Evolutionary conservation across 2,329 filamentous ascomycete genomes (phyloP), one percentile per base, ranked within the genome.

Genomic region (Cucurbitaria berberidis): DNA sequence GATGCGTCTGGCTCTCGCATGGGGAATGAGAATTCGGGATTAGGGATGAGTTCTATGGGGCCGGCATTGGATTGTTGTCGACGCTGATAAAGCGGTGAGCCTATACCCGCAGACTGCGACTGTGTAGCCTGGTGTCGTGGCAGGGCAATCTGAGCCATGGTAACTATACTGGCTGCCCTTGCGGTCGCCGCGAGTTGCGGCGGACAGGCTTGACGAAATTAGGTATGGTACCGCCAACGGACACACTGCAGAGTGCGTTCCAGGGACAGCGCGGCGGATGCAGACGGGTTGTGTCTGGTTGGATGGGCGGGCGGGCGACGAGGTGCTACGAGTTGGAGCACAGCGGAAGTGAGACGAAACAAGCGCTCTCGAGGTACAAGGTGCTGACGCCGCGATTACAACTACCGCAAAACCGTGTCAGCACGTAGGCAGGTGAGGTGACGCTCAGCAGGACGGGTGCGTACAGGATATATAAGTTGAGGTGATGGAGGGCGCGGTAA

Each of bases 21-120:
- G 34, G 80, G 80, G 51, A 81, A 82, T 16, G 76, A 76, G 66
- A 82, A 81, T 57, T 79, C 75, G 45, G 78, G 78, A 54, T 81
- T 81, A 19, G 76, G 75, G 22, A 78, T 63, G 59, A 81, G 75
- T 56, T 82, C 78, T 39, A 77, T 64, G 48, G 69, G 65, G 24
- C 66, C 71, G 43, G 62, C 62, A 57, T 68, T 68, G 45, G 73
- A 67, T 40, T 66, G 55, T 45, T 63, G 62, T 41, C 71, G 68
- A 21, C 72, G 71, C 59, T 74, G 67, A 61, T 74, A 74, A 51
- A 75, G 72, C 59, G 70, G 70, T 66, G 72, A 69, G 61, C 69
- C 70, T 21, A 72, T 55, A 45, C 48, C 59, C 35, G 61, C 59
- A 55, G 72, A 69, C 62, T 73, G 68, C 57, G 69, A 67, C 63